Percentiles rank a stretch among this genome's conserved stretches.
phyloP scores from a whole-genome alignment of 164 flowering plant species.

The Vitis rotundifolia region DNA sequence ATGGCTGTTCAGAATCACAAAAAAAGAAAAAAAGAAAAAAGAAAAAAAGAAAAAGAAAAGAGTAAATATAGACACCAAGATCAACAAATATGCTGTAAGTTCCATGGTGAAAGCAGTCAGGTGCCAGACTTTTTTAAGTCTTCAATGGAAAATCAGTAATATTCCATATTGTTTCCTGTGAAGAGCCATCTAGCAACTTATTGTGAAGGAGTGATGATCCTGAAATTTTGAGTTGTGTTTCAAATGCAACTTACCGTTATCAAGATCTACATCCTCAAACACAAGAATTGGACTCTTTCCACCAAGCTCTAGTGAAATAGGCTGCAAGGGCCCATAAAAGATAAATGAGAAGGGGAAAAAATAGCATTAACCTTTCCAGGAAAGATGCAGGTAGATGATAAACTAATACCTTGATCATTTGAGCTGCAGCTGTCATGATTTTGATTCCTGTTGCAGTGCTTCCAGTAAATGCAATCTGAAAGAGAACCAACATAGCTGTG shows the following conservation, averaged over 20 bases:
- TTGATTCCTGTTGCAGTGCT: conserved; percentile 85
- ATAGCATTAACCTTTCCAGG: too few relatives aligned
- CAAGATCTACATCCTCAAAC: conserved; percentile 94
- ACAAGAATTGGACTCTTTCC: conserved; percentile 97
- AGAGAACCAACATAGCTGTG: background rate
- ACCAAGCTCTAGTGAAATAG: conserved; percentile 95
- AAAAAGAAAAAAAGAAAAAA: too few relatives aligned
- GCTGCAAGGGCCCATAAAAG: conserved; percentile 44
- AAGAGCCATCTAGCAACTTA: too few relatives aligned
- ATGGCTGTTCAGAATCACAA: conserved; percentile 58
- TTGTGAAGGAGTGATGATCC: too few relatives aligned
- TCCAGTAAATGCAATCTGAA: conserved; percentile 96
- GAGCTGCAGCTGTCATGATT: conserved; percentile 91
- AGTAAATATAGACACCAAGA: conserved; percentile 6
- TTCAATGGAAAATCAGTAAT: too few relatives aligned
- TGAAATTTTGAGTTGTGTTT: background rate
- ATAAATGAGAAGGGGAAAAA: background rate
- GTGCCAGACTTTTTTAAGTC: too few relatives aligned
- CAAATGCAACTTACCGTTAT: conserved; percentile 61
- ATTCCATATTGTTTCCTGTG: too few relatives aligned
- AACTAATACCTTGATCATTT: conserved; percentile 69
- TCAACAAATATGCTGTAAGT: background rate
- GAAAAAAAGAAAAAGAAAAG: background rate
- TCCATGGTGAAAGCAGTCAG: too few relatives aligned
- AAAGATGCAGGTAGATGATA: background rate